Percentiles rank a stretch among this genome's conserved stretches.
These are phyloP conservation scores for Hippophae tibetana DNA, from an alignment of 306 rosid species.

Conservation along the genomic window DNA sequence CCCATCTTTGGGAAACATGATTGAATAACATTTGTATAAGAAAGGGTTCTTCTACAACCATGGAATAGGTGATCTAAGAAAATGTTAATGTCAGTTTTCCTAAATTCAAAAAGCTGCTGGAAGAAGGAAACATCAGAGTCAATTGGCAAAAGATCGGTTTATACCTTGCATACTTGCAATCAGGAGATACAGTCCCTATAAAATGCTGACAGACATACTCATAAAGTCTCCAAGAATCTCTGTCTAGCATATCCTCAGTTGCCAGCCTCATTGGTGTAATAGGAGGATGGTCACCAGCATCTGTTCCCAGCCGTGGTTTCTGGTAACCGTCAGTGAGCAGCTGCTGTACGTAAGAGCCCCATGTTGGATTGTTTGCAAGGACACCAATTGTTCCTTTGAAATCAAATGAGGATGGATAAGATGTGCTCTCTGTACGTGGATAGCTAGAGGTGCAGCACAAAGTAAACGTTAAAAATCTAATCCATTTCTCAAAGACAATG, in stretches of 20 bases:
- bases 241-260: constrained; percentile 69
- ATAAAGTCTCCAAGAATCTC: constrained; percentile 86
- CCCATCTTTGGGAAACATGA: too few species aligned
- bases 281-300: constrained; percentile 97
- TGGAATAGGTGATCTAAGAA: too few species aligned
- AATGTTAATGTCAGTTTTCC: not conserved
- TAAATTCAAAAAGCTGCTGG: not conserved
- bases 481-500: constrained; percentile 11
- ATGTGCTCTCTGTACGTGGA: constrained; percentile 95
- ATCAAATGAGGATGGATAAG: constrained; percentile 93
- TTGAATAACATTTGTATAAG: too few species aligned
- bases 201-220: constrained; percentile 87
- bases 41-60: too few species aligned
- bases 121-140: constrained; percentile 18
- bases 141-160: constrained; percentile 12
- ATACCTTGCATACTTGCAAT: constrained; percentile 85
- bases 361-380: constrained; percentile 56
- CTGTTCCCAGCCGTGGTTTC: constrained; percentile 72
- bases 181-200: constrained; percentile 82
- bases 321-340: constrained; percentile 57
- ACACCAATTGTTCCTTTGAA: constrained; percentile 63
- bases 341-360: constrained; percentile 57
- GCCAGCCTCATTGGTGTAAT: constrained; percentile 81
- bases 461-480: not conserved
- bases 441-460: constrained; percentile 49